Base-by-base conservation (phyloP, 2,329 filamentous ascomycete species). In the Arthroderma sp. region DNA sequence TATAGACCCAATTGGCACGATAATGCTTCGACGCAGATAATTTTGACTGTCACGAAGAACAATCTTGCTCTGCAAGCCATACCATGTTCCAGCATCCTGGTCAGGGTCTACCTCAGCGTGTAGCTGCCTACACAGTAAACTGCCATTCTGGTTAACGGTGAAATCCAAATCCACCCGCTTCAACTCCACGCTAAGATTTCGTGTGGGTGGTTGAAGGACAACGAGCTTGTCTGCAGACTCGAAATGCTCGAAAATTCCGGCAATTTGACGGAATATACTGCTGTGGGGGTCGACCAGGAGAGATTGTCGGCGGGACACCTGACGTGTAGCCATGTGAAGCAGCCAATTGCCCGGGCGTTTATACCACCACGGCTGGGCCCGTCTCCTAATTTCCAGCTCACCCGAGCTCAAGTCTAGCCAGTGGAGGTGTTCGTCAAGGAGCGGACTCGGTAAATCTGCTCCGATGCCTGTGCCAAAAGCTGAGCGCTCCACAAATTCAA, bases 81-180 rank as follows among this genome's bases (percentile, higher is more conserved):
- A 52, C 4, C 78, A 56, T 0, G 72, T 68, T 0, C 63, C 69
- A 1, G 76, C 53, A 1, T 55, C 53, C 50, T 77, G 75, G 7
- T 63, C 29, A 0, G 48, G 9, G 49, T 77, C 72, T 2, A 80
- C 40, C 0, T 53, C 49, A 66, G 75, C 71, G 0, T 65, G 62
- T 46, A 71, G 73, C 45, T 78, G 67, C 4, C 63, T 66, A 0
- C 70, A 77, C n/a, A 53, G 44, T 2, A 78, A 48, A 0, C 50
- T 50, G 0, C 58, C 54, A 1, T 53, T 48, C 0, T 46, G 9
- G 1, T 51, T 49, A 1, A 74, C 43, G 5, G 47, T 53, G 46
- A 80, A 80, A 0, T 63, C 61, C 0, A 78, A 56, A 4, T 67
- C 63, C 0, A 75, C 54, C 2, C 68, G 60, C 0, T 73, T 71